Evolutionary conservation across 306 rosid species (phyloP).

Genomic region (Myrica gale): DNA sequence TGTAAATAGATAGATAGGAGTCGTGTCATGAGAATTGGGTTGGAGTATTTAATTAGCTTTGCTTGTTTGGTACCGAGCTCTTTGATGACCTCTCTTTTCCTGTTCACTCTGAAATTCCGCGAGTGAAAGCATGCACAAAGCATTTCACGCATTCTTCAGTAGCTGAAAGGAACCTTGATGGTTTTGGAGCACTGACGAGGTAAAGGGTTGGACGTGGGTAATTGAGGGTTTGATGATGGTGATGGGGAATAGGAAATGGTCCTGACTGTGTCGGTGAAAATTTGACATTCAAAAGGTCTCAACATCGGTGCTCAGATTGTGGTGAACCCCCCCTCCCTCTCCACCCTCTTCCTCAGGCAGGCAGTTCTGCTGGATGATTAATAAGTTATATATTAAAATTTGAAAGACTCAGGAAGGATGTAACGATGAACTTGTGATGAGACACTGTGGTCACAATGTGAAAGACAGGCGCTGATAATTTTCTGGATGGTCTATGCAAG

Average conservation of each 20-base stretch:
- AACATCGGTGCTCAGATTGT: background rate
- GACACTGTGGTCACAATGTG: background rate
- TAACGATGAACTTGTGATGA: background rate
- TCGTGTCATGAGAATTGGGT: background rate
- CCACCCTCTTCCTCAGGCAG: no score
- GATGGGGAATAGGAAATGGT: background rate
- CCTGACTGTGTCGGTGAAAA: background rate
- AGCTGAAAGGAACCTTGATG: background rate
- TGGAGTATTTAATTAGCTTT: background rate
- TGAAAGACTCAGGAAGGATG: background rate
- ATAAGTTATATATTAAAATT: no score
- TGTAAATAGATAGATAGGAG: background rate
- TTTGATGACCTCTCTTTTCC: background rate
- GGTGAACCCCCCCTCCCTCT: background rate
- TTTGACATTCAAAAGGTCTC: background rate
- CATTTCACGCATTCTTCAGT: background rate
- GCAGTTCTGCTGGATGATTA: no score
- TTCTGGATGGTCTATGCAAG: background rate
- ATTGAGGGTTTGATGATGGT: background rate
- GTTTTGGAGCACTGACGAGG: background rate
- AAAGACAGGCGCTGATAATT: background rate
- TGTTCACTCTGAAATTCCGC: background rate
- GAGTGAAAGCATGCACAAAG: background rate
- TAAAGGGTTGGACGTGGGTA: background rate
- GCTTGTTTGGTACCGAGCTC: background rate